A percentile compares a stretch with the other conserved stretches of the same genome.
These are phyloP conservation scores for Fusarium musae DNA, from an alignment of 2,329 filamentous ascomycete genomes.

Conservation along the genomic window DNA sequence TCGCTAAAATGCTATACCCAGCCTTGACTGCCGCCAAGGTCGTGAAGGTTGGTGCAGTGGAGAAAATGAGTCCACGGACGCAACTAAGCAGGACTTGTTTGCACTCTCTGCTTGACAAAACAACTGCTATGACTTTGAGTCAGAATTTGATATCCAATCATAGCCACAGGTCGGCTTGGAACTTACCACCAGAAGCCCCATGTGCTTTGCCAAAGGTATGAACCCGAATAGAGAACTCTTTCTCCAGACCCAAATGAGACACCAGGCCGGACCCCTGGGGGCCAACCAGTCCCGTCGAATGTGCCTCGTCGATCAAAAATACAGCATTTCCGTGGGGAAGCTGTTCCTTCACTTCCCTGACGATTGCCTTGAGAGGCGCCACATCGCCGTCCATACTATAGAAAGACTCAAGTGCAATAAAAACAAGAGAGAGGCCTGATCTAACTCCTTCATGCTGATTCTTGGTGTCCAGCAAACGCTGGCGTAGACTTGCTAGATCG, in stretches of 20 bases:
- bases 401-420: background rate
- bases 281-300: background rate
- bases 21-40: background rate
- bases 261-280: background rate
- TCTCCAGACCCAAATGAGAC: background rate
- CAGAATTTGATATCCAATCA: background rate
- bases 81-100: background rate
- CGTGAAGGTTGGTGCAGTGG: background rate
- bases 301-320: background rate
- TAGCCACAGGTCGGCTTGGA: background rate
- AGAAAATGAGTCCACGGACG: background rate
- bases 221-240: background rate
- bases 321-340: background rate
- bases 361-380: background rate
- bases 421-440: background rate
- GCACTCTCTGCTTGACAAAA: background rate
- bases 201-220: constrained; percentile 11
- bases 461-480: background rate
- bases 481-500: background rate
- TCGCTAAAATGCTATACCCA: background rate
- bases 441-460: background rate
- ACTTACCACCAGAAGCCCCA: background rate
- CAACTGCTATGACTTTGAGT: background rate
- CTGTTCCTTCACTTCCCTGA: background rate
- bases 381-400: constrained; percentile 1